Evolutionary conservation across 495 filamentous ascomycete genomes (phyloP), one percentile per base, ranked within the genome.

Genomic region (Clavariopsis aquatica): DNA sequence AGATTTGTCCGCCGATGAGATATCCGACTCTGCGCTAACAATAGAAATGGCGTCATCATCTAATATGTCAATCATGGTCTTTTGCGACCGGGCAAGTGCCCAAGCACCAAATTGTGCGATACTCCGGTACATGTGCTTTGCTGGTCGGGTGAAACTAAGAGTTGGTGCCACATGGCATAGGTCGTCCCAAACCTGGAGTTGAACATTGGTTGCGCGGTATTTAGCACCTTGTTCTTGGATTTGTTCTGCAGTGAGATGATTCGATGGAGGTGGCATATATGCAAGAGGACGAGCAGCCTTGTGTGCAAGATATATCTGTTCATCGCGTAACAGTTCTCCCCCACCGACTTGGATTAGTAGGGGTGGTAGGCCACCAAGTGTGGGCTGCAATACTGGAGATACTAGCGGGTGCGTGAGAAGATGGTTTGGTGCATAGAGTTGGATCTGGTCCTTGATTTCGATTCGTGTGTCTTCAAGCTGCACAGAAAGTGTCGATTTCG

Each of bases 131-230:
- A 97, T 96, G 72, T 89, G 90, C 70, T 96, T 98, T 10, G 93
- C 93, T 1, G 93, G 93, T n/a, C 85, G 80, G 0, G 93, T 96
- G 71, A 93, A 98, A 73, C 89, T 93, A 13, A 98, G 78, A 0
- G 92, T 95, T 5, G 92, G 90, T 1, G 88, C 89, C 13, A 96
- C 93, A 72, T 98, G 93, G 56, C 93, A 98, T 19, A 96, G 78
- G 71, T 96, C 86, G 29, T 97, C 93, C 91, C 93, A 97, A 7
- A 98, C 88, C 74, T 98, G 93, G n/a, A 98, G 79, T 73, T 96
- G 92, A 9, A 98, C 93, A 71, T 96, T 86, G 0, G 93, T 98
- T 1, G 91, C 89, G 34, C 83, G 82, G 71, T 88, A 94, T 41
- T 83, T 84, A 24, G 80, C 74, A 19, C 95, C 76, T 53, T 78